phyloP scores from a whole-genome alignment of 2,329 filamentous ascomycete genomes.

The Claviceps monticola region DNA sequence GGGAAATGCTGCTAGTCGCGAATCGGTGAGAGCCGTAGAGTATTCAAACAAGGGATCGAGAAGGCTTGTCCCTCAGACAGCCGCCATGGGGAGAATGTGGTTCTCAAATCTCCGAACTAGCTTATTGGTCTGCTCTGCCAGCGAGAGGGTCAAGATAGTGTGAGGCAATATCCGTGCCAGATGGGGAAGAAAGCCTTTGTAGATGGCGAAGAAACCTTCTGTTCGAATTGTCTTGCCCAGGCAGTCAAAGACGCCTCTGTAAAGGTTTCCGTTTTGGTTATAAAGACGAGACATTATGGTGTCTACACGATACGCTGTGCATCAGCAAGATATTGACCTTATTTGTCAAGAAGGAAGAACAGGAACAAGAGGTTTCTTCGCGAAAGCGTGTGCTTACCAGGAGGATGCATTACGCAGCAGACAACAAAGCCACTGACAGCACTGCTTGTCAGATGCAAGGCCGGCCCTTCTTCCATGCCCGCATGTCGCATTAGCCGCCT shows the following conservation, averaged over 20 bases:
- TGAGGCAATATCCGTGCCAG: conserved; percentile 88
- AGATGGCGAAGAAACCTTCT: conserved; percentile 83
- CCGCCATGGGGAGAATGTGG: conserved; percentile 33
- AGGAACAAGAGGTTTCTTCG: neutral
- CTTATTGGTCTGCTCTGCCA: conserved; percentile 97
- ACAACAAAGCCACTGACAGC: conserved; percentile 89
- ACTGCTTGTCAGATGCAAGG: conserved; percentile 78
- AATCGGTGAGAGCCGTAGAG: neutral
- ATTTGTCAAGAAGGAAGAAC: neutral
- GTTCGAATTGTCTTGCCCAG: conserved; percentile 80
- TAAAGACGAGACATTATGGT: conserved; percentile 98
- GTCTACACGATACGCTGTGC: conserved; percentile 33
- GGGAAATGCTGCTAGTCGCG: no score
- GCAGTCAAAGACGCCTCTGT: conserved; percentile 85
- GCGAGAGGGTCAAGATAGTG: conserved; percentile 80
- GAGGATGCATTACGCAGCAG: conserved; percentile 95
- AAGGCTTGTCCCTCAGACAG: conserved; percentile 14
- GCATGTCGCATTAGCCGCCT: conserved; percentile 66
- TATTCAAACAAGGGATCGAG: neutral
- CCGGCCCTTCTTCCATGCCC: conserved; percentile 80
- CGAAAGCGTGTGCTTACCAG: conserved; percentile 40
- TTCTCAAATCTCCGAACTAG: conserved; percentile 66
- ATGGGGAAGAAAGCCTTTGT: conserved; percentile 96
- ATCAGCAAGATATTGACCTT: conserved; percentile 2
- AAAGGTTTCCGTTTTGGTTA: conserved; percentile 97